These are phyloP conservation scores for Arbutus unedo DNA, from an alignment of 148 eudicot species.

Conservation along the genomic window DNA sequence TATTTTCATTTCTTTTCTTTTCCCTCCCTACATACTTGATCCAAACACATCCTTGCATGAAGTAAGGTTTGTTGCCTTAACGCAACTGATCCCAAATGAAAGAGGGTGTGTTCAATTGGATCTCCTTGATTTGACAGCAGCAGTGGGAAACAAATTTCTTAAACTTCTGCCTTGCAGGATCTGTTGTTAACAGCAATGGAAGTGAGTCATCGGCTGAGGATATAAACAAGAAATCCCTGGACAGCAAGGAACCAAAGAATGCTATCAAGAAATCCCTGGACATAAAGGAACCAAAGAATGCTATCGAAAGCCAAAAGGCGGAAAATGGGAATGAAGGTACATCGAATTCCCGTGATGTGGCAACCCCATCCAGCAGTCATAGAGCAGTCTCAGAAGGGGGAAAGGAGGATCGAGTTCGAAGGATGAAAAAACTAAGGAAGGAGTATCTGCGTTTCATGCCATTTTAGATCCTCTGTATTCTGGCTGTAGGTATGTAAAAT, in stretches of 20 bases:
- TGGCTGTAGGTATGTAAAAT: neutral
- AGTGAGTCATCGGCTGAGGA: constrained; percentile 8
- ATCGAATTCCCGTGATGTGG: constrained; percentile 1
- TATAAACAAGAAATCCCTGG: neutral
- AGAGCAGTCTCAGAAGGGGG: constrained; percentile 13
- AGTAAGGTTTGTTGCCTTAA: neutral
- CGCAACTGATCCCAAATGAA: neutral
- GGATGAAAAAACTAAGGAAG: constrained; percentile 22
- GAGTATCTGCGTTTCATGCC: constrained; percentile 28
- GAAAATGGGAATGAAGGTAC: constrained; percentile 15
- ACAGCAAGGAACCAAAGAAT: neutral
- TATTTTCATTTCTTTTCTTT: neutral
- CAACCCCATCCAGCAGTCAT: constrained; percentile 15
- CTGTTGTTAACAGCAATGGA: constrained; percentile 13
- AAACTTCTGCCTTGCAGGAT: constrained; percentile 9
- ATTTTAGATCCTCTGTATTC: constrained; percentile 9
- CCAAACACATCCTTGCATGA: no score
- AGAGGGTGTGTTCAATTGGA: neutral
- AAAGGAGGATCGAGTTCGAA: constrained; percentile 12
- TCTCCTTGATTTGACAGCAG: neutral
- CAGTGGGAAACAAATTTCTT: neutral
- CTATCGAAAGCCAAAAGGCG: constrained; percentile 1
- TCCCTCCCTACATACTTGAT: neutral
- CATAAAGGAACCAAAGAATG: neutral
- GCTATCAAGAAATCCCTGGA: neutral